phyloP scores from a whole-genome alignment of 257 asterid genomes.

The Solanum tarapatanum region DNA sequence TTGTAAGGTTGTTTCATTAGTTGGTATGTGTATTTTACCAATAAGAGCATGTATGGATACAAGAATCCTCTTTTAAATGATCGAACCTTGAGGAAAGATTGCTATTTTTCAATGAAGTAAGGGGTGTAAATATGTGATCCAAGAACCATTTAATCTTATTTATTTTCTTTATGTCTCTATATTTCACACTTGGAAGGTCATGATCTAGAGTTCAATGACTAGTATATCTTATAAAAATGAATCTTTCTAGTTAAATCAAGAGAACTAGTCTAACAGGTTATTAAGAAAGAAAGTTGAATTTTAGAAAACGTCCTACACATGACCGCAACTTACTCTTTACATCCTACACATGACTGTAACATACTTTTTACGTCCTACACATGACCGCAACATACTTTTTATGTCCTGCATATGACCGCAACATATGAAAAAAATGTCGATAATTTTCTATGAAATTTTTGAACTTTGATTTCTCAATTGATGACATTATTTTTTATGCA shows the following conservation, averaged over 20 bases:
- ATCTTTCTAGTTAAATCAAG: background rate
- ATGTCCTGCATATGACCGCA: no score
- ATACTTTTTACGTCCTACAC: no score
- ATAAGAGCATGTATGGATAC: background rate
- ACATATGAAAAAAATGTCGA: no score
- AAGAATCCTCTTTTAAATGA: background rate
- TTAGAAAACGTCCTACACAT: no score
- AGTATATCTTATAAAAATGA: background rate
- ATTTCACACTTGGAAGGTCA: background rate
- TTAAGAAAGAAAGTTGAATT: background rate
- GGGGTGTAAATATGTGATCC: background rate
- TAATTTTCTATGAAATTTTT: no score
- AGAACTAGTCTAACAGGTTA: background rate
- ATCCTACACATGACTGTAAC: no score
- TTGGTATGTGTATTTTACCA: background rate
- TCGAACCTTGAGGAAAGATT: background rate
- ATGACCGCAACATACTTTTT: no score
- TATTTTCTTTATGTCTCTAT: background rate
- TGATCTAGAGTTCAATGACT: background rate
- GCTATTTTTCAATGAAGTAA: background rate
- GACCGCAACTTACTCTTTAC: no score
- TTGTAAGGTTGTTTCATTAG: background rate
- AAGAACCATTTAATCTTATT: background rate
- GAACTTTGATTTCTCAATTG: no score
- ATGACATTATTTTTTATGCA: no score